Evolutionary conservation across 2,329 filamentous ascomycete genomes (phyloP).

Genomic region (Lojkania enalia): DNA sequence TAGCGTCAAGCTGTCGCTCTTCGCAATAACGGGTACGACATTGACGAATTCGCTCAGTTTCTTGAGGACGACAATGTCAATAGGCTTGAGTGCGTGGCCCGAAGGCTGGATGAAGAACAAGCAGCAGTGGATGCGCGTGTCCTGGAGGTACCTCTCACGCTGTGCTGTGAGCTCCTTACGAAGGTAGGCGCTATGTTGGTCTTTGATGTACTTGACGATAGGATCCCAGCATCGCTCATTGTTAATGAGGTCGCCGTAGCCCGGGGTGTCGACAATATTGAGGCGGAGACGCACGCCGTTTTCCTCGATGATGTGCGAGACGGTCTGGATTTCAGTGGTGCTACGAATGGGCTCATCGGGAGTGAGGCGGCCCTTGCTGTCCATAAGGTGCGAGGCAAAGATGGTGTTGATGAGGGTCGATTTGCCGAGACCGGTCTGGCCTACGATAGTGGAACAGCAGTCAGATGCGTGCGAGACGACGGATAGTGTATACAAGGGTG

Average conservation of each 20-base stretch:
- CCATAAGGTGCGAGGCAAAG: constrained; percentile 98
- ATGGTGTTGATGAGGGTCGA: constrained; percentile 99
- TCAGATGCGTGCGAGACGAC: constrained; percentile 1
- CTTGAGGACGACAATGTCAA: constrained; percentile 99
- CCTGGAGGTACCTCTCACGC: constrained; percentile 98
- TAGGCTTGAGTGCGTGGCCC: constrained; percentile 96
- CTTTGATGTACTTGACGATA: constrained; percentile 99
- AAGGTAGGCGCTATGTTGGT: constrained; percentile 98
- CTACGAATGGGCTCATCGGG: constrained; percentile 92
- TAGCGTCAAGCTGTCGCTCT: constrained; percentile 92
- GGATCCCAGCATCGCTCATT: constrained; percentile 99
- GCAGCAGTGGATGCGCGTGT: constrained; percentile 99
- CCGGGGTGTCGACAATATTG: constrained; percentile 98
- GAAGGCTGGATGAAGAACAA: constrained; percentile 99
- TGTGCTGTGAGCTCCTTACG: constrained; percentile 99
- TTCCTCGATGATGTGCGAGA: constrained; percentile 98
- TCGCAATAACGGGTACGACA: constrained; percentile 97
- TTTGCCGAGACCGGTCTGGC: constrained; percentile 97
- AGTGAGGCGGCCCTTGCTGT: constrained; percentile 92
- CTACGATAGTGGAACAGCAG: constrained; percentile 51
- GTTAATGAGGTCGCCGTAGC: constrained; percentile 98
- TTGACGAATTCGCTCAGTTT: constrained; percentile 99
- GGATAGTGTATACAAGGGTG: background rate
- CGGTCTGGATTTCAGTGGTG: constrained; percentile 97
- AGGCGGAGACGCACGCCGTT: constrained; percentile 96